phyloP scores from a whole-genome alignment of 352 stramenopile species.

The Globisporangium yorkense region DNA sequence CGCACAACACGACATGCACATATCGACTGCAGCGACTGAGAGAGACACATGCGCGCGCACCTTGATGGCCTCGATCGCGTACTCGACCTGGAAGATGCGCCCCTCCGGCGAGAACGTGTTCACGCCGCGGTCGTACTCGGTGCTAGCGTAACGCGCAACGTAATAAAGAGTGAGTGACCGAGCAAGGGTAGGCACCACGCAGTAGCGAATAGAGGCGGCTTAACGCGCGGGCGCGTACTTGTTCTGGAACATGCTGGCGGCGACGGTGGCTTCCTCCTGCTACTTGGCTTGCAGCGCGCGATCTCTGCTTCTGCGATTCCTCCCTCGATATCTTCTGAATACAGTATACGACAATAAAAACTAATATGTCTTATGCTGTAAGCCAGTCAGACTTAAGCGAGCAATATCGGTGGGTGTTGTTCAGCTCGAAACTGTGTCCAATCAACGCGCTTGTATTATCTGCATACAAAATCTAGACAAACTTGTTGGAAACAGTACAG shows the following conservation, averaged over 20 bases:
- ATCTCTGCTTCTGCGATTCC: not conserved
- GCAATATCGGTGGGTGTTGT: too few relatives aligned
- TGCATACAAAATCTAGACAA: too few relatives aligned
- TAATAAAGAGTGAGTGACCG: not conserved
- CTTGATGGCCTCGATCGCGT: slow-evolving; percentile 98
- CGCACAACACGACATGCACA: not conserved
- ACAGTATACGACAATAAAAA: too few relatives aligned
- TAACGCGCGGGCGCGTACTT: not conserved
- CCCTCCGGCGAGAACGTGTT: slow-evolving; percentile 99
- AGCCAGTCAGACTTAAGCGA: too few relatives aligned
- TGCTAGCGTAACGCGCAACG: slow-evolving; percentile 39
- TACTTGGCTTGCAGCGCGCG: not conserved
- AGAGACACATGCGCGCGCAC: slow-evolving; percentile 20
- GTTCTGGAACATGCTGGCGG: not conserved
- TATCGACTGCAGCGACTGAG: not conserved
- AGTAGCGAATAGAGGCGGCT: not conserved
- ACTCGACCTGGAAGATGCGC: slow-evolving; percentile 98
- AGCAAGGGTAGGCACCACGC: not conserved
- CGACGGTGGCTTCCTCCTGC: not conserved
- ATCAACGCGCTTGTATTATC: too few relatives aligned
- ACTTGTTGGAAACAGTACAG: too few relatives aligned
- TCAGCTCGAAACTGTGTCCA: too few relatives aligned
- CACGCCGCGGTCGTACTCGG: slow-evolving; percentile 99
- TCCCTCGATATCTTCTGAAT: not conserved
- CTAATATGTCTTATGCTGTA: too few relatives aligned